These are phyloP conservation scores for Paramarasmius palmivorus DNA, from an alignment of 1,284 basidiomycete genomes.

Conservation along the genomic window DNA sequence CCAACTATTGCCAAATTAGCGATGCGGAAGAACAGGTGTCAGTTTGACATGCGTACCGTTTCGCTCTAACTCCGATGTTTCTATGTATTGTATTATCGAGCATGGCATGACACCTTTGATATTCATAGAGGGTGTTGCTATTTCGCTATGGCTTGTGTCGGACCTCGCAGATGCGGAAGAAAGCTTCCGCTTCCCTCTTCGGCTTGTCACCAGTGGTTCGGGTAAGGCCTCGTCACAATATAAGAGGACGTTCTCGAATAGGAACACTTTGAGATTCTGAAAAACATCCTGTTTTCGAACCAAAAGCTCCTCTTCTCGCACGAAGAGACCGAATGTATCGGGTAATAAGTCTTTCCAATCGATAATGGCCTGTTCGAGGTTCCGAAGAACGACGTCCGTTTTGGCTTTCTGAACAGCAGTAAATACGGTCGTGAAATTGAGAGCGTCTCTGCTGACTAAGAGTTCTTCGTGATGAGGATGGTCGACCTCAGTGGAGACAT, in stretches of 20 bases:
- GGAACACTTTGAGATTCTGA: conserved; percentile 10
- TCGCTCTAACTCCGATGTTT: not conserved
- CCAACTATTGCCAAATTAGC: not conserved
- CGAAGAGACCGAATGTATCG: conserved; percentile 2
- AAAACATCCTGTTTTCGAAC: conserved; percentile 11
- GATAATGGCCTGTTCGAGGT: conserved; percentile 5
- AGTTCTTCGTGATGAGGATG: conserved; percentile 7
- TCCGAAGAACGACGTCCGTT: conserved; percentile 5
- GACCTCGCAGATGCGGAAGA: not conserved
- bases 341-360: conserved; percentile 12
- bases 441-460: not conserved
- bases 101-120: conserved; percentile 8
- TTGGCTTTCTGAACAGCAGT: conserved; percentile 8
- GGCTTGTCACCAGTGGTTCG: conserved; percentile 2
- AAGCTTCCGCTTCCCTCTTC: conserved; percentile 9
- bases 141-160: not conserved
- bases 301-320: conserved; percentile 5
- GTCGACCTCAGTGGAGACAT: not conserved
- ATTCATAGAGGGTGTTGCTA: not conserved
- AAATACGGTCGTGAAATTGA: not conserved
- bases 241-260: conserved; percentile 14
- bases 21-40: not conserved
- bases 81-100: not conserved
- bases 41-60: conserved; percentile 2
- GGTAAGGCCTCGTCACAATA: conserved; percentile 13